Conservation (phyloP, 2,329 filamentous ascomycete species). For the Calonectria crousiana region DNA sequence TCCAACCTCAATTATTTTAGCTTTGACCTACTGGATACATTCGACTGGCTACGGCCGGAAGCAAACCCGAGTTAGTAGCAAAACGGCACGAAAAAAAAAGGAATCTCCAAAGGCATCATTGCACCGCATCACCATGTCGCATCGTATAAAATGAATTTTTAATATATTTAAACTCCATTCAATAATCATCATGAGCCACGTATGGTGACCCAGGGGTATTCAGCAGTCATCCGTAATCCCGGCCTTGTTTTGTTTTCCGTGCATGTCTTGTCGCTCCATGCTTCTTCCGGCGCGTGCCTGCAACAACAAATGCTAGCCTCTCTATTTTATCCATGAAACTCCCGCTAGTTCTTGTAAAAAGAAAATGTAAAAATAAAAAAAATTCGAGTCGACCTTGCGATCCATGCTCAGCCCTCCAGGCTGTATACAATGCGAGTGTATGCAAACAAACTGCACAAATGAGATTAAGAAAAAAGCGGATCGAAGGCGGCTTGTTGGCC, state of each 20-base stretch:
- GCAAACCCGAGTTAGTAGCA: not conserved
- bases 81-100: not conserved
- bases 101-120: not conserved
- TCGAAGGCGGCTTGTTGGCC: not conserved
- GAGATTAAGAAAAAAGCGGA: not conserved
- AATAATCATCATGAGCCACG: not conserved
- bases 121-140: not conserved
- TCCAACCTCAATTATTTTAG: conserved; percentile 49
- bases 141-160: not conserved
- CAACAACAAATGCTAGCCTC: not conserved
- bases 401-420: not conserved
- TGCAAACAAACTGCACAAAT: not conserved
- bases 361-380: not conserved
- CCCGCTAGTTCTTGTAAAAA: not conserved
- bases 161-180: not conserved
- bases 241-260: not conserved
- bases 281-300: not conserved
- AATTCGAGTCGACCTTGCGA: not conserved
- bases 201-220: conserved; percentile 1
- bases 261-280: not conserved
- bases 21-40: conserved; percentile 60
- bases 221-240: not conserved
- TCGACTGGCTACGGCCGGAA: conserved; percentile 51
- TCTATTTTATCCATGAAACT: conserved; percentile 5
- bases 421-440: not conserved